Base-by-base conservation (phyloP, 139 green algal genomes). In the Coelastrella sp. region DNA sequence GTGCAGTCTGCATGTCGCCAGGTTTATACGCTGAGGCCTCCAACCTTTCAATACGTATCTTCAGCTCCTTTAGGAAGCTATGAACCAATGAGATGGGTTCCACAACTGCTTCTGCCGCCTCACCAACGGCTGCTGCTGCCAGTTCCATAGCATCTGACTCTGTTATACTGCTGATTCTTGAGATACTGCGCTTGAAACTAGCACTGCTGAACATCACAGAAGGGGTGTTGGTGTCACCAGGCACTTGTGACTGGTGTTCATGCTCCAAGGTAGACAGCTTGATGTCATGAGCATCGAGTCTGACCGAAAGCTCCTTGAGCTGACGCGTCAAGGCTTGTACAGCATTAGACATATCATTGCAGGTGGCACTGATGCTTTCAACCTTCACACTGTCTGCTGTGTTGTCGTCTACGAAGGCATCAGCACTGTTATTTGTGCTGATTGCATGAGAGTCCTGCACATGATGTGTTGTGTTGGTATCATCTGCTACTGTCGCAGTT, bases 51-150 rank as follows among this genome's bases (percentile, higher is more conserved):
- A 85, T 45, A 9, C 79, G 8, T 2, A 25, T 37, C 79, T 79
- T 85, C 30, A 85, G 64, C 64, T 79, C 79, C n/a, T 17, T 53
- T 43, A 85, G 43, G 5, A 68, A 57, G 8, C 53, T 50, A 6
- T 85, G 64, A 30, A 75, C 27, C 7, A 84, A 11, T 7, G 25
- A 38, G 19, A 83, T 73, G 6, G 53, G 76, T 11, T n/a, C 76
- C 25, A 57, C 53, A 11, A 73, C 76, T 30, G 76, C 76, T n/a
- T 45, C 72, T 50, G 72, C 72, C 34, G 72, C 30, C 17, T 80
- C 72, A 48, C 45, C 72, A 43, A 30, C 72, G 32, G 45, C 45
- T 32, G 25, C 72, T 15, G 30, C 72, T 35, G 72, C 21, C 13
- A 66, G 17, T 30, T 80, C 72, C n/a, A 43, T 62, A 30, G 72